Percentiles rank a stretch among this genome's conserved stretches.
These are phyloP conservation scores for Cavenderia fasciculata DNA, from an alignment of 78 protist species.

Conservation along the genomic window DNA sequence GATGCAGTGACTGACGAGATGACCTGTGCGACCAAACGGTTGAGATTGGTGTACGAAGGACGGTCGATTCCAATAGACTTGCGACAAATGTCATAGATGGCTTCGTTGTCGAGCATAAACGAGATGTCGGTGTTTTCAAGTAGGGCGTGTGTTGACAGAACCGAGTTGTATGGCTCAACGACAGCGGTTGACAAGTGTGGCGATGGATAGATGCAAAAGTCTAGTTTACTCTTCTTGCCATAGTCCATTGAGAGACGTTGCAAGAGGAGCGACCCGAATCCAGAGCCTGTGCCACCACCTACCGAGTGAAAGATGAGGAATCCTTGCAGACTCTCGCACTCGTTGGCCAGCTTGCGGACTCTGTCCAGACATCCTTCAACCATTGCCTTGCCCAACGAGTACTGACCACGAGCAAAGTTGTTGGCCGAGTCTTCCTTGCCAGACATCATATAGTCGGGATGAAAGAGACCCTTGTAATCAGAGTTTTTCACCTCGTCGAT, in stretches of 20 bases:
- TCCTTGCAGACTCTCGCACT: constrained; percentile 99
- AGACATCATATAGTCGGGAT: constrained; percentile 92
- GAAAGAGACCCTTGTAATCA: constrained; percentile 91
- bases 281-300: constrained; percentile 98
- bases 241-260: constrained; percentile 95
- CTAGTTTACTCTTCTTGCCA: constrained; percentile 94
- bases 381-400: constrained; percentile 96
- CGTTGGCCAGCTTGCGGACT: constrained; percentile 98
- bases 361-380: constrained; percentile 96
- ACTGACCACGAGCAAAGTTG: constrained; percentile 96
- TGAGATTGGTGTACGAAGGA: constrained; percentile 94
- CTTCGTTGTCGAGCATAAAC: constrained; percentile 96
- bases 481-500: constrained; percentile 96
- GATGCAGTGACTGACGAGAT: constrained; percentile 95
- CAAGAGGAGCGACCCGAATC: constrained; percentile 94
- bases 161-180: constrained; percentile 97
- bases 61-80: constrained; percentile 92
- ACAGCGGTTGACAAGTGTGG: constrained; percentile 94
- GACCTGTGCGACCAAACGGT: constrained; percentile 91
- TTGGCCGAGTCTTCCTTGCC: constrained; percentile 96
- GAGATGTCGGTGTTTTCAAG: constrained; percentile 95
- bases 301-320: constrained; percentile 93
- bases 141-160: constrained; percentile 95
- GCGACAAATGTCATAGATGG: constrained; percentile 95
- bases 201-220: constrained; percentile 91